phyloP scores from a whole-genome alignment of 805 yeast species.

The Middelhovenomyces tepae region DNA sequence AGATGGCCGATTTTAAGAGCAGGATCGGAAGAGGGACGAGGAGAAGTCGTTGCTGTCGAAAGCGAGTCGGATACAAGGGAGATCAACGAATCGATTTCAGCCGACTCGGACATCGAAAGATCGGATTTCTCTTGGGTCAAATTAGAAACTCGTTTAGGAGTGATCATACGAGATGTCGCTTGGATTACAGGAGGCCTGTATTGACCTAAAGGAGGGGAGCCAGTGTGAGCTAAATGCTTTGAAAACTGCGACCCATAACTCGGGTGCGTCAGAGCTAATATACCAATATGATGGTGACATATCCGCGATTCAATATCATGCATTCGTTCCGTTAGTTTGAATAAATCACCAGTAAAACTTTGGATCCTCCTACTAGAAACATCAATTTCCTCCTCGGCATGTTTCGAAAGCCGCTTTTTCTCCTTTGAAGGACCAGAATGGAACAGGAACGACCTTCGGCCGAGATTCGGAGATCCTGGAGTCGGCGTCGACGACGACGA shows the following conservation, averaged over 20 bases:
- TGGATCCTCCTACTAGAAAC: constrained; percentile 14
- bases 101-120: no score
- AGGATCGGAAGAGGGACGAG: constrained; percentile 5
- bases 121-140: no score
- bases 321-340: constrained; percentile 9
- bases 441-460: constrained; percentile 6
- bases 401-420: constrained; percentile 17
- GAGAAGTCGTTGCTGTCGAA: constrained; percentile 7
- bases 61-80: constrained; percentile 3
- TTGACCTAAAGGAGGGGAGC: neutral
- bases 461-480: constrained; percentile 7
- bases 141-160: no score
- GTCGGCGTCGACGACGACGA: constrained; percentile 1
- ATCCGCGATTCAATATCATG: constrained; percentile 10
- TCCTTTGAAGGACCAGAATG: constrained; percentile 6
- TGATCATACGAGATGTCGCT: constrained; percentile 13
- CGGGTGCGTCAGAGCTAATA: constrained; percentile 18
- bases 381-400: constrained; percentile 21
- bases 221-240: constrained; percentile 2
- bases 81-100: constrained; percentile 7
- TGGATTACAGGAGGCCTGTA: constrained; percentile 1
- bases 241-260: constrained; percentile 15
- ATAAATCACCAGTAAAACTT: constrained; percentile 11
- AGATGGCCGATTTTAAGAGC: constrained; percentile 3
- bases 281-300: constrained; percentile 16